These are phyloP conservation scores for Hyphodiscus sp. DNA, from an alignment of 2,329 filamentous ascomycete species.

Conservation along the genomic window DNA sequence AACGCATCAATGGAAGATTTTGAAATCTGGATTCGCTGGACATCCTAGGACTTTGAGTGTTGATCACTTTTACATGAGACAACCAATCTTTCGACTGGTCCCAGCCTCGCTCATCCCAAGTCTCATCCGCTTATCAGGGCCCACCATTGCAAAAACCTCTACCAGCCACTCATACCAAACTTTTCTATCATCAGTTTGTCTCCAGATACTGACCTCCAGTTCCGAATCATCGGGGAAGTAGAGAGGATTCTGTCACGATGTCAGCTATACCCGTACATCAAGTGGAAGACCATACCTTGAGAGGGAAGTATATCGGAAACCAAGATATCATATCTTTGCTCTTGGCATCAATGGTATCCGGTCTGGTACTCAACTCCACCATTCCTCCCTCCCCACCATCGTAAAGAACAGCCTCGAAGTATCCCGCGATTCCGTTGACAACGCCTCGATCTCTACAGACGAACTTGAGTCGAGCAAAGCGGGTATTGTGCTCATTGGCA, in stretches of 20 bases:
- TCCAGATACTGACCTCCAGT: constrained; percentile 89
- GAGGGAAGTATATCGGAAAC: constrained; percentile 97
- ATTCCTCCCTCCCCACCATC: constrained; percentile 43
- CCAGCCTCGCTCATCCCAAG: constrained; percentile 60
- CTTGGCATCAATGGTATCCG: constrained; percentile 84
- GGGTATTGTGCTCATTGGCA: constrained; percentile 84
- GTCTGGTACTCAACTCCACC: constrained; percentile 87
- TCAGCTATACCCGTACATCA: constrained; percentile 9
- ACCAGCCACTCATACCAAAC: constrained; percentile 99
- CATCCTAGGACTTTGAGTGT: not conserved
- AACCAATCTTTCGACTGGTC: constrained; percentile 63
- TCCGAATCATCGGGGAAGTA: constrained; percentile 80
- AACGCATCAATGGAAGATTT: constrained; percentile 16
- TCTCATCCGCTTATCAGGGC: constrained; percentile 55
- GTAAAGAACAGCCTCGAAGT: constrained; percentile 96
- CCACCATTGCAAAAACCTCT: constrained; percentile 68
- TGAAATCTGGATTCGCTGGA: not conserved
- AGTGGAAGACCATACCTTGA: constrained; percentile 57
- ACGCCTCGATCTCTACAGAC: constrained; percentile 72
- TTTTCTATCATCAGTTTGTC: constrained; percentile 87
- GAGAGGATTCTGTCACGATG: constrained; percentile 60
- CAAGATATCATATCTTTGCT: constrained; percentile 98
- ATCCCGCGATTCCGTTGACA: constrained; percentile 85
- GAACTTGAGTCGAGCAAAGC: constrained; percentile 74
- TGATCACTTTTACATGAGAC: constrained; percentile 50